Percentiles rank a stretch among this genome's conserved stretches.
phyloP scores from a whole-genome alignment of 2,329 filamentous ascomycete genomes.

The Colletotrichum tropicicola region DNA sequence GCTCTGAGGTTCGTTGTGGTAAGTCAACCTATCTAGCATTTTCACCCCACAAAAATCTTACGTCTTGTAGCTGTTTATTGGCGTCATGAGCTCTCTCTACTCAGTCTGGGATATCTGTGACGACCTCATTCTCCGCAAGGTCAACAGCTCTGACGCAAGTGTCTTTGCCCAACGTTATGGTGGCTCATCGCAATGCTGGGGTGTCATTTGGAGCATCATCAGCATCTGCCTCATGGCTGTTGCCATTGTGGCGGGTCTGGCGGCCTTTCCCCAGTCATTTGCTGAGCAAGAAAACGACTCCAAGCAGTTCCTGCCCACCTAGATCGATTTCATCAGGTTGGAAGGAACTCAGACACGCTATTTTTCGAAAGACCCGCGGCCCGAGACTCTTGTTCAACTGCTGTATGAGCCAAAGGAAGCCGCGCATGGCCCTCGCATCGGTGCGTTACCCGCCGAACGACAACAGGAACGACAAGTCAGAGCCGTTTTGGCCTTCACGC shows the following conservation, averaged over 20 bases:
- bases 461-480: too few species aligned
- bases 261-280: constrained; percentile 77
- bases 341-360: background rate
- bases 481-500: too few species aligned
- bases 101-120: constrained; percentile 89
- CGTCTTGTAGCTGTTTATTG: constrained; percentile 71
- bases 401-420: too few species aligned
- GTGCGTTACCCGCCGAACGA: too few species aligned
- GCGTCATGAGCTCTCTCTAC: constrained; percentile 83
- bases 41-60: background rate
- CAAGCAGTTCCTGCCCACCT: constrained; percentile 68
- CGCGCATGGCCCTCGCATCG: too few species aligned
- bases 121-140: constrained; percentile 81
- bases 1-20: constrained; percentile 76
- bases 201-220: constrained; percentile 79
- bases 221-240: constrained; percentile 76
- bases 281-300: constrained; percentile 75
- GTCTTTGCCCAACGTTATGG: constrained; percentile 83
- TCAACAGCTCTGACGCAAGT: constrained; percentile 81
- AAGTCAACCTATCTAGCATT: constrained; percentile 40
- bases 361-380: background rate
- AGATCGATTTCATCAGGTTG: constrained; percentile 17
- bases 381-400: background rate
- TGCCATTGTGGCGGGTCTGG: constrained; percentile 79
- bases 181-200: constrained; percentile 84